Evolutionary conservation across 768 basidiomycete genomes (phyloP).

Genomic region (Lentinula lateritia): DNA sequence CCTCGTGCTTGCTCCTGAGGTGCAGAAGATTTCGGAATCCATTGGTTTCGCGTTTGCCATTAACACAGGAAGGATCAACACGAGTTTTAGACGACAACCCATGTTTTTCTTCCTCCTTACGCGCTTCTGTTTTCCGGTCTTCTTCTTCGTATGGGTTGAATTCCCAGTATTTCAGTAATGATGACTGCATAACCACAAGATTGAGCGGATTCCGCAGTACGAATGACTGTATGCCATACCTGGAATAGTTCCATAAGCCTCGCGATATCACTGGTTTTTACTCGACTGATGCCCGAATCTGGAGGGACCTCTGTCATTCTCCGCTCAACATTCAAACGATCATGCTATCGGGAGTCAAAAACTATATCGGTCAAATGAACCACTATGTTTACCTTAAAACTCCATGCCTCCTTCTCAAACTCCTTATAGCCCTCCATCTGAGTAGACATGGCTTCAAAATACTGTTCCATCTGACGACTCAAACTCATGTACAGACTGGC

Average conservation of each 20-base stretch:
- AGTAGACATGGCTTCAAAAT: slow-evolving; percentile 61
- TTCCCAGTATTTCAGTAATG: slow-evolving; percentile 68
- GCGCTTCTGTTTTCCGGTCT: slow-evolving; percentile 18
- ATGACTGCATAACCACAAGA: slow-evolving; percentile 36
- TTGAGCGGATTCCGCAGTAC: background rate
- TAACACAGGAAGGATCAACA: slow-evolving; percentile 22
- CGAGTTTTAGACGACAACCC: slow-evolving; percentile 34
- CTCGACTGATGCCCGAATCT: slow-evolving; percentile 36
- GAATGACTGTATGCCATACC: slow-evolving; percentile 25
- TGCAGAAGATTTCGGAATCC: background rate
- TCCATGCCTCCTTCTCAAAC: slow-evolving; percentile 71
- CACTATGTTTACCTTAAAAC: slow-evolving; percentile 58
- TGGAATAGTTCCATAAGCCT: slow-evolving; percentile 84
- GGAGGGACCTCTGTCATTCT: slow-evolving; percentile 43
- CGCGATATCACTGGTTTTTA: slow-evolving; percentile 77
- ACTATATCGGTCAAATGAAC: background rate
- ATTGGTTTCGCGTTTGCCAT: background rate
- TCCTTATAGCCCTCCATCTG: slow-evolving; percentile 59
- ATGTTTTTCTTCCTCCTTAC: slow-evolving; percentile 23
- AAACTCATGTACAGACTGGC: slow-evolving; percentile 72
- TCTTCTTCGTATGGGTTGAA: slow-evolving; percentile 44
- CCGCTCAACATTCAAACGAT: slow-evolving; percentile 68
- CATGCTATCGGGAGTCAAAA: slow-evolving; percentile 44
- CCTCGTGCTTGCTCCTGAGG: background rate
- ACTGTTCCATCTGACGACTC: slow-evolving; percentile 77